Evolutionary conservation across 192 early-diverging fungal genomes (phyloP), one percentile per base, ranked within the genome.

Genomic region (Obelidium mucronatum): DNA sequence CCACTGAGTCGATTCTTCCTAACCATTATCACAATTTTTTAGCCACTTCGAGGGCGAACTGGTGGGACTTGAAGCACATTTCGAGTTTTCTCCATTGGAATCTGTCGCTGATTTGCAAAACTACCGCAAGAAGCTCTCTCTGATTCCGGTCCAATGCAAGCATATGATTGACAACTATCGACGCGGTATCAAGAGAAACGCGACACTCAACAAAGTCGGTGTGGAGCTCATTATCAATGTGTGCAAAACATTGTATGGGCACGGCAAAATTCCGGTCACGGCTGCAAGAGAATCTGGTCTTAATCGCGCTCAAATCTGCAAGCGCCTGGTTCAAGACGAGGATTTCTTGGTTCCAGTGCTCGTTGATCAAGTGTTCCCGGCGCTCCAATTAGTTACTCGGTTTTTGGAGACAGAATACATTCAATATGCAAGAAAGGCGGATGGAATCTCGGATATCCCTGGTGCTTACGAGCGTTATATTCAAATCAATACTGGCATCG

Each of bases 331-430:
- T 39, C 24, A 34, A 40, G 73, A 71, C 28, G 59, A 53, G 33
- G 51, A 54, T 28, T 80, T 37, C 48, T 48, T 80, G 17, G 37
- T 75, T 6, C 63, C 40, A 26, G 58, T 52, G 0, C 59, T 80
- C 34, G 24, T 35, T 13, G 39, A 64, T 17, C 40, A 52, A 51
- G 66, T 80, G 17, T 19, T 80, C 13, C 78, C 78, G n/a, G 65
- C 65, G 1, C 34, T 70, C 51, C 28, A 28, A 3, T 56, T 59
- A 19, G 55, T 80, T 2, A 6, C 13, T n/a, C 40, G 37, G n/a
- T 80, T 80, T 53, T 40, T 80, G 31, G 65, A 75, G 52, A 59
- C 51, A 24, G 78, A 67, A 65, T 80, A 80, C 59, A 36, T 42
- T 26, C 73, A 51, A 31, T 72, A 80, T 48, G 78, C 78, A 19